Base-by-base conservation (phyloP, 768 basidiomycete species). In the Podaxis rugospora region DNA sequence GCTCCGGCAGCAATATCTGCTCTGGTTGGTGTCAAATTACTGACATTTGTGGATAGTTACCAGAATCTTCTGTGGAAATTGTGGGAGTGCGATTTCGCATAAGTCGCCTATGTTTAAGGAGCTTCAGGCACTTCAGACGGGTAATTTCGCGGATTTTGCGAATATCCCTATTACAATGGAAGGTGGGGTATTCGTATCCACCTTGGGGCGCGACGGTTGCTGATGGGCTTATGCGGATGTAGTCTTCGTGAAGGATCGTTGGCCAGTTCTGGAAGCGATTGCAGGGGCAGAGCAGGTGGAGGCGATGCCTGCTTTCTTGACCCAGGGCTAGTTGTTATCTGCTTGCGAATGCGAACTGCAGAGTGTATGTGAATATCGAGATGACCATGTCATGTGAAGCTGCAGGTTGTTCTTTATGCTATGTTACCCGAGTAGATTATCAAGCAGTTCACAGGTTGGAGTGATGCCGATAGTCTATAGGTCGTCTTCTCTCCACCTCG, bases 171-270 rank as follows among this genome's bases (percentile, higher is more conserved):
- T 76, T 50, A 58, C 35, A 11, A 65, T 68, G 37, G 75, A 76
- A 60, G 59, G 75, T 76, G 62, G 65, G 65, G 74, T 63, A 28
- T 32, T 32, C 7, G 32, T 9, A 32, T 32, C 32, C 32, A 32
- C 32, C 7, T 32, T 9, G 32, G 32, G 7, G 7, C 32, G 32
- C 32, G 32, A 32, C 32, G 32, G 32, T 9, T 9, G 32, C 32
- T 32, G 32, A 32, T 32, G 32, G 28, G 32, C 36, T 40, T 21
- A 27, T 53, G 10, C n/a, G 23, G 3, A 46, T 7, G 16, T 40
- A 75, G 73, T 76, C n/a, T 76, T 73, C 64, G 70, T 72, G 16
- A 76, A 76, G 65, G 72, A 74, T 53, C 70, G 74, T 44, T 74
- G 72, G 72, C 61, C 59, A 16, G 70, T 64, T 4, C 51, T 75